Evolutionary conservation across 176 grass and related monocot genomes (phyloP), one percentile per base, ranked within the genome.

Genomic region (Raddia guianensis): DNA sequence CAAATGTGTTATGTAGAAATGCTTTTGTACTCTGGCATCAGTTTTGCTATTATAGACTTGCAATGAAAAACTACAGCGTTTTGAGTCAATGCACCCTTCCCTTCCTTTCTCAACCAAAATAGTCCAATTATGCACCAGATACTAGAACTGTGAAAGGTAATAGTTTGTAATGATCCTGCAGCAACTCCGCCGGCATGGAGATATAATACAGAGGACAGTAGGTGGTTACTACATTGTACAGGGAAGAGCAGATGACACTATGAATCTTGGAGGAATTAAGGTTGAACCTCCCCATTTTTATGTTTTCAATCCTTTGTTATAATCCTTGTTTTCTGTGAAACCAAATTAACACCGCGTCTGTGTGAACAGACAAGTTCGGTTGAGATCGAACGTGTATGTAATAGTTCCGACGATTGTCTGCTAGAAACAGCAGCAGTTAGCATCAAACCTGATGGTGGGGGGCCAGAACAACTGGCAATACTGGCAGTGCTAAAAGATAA

Each of bases 201-300:
- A 98, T 72, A 86, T 94, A 81, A 87, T 98, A 82, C 88, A 92
- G 76, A 98, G 92, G 81, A 98, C 90, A 50, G 85, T 91, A 11
- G 92, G 92, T 76, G 90, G 92, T 51, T 98, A 98, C 74, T 98
- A 92, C 77, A 68, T 98, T 34, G 90, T 94, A 44, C 95, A 89
- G 69, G 95, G 95, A 6, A 94, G 95, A 67, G 90, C 92, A n/a
- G 92, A 98, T 51, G 95, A 98, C 86, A 98, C 92, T 14, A 98
- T 98, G 95, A 98, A 98, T 82, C 92, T 98, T 69, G 95, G 95
- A 71, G 95, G 95, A 62, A 98, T 98, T 77, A 97, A 97, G 95
- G 95, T 97, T 46, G 46, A 49, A 13, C 1, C 10, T 70, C 57
- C 34, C 3, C 50, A 37, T 78, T 74, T 65, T 9, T 19, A 63